A percentile compares a stretch with the other conserved stretches of the same genome.
phyloP scores from a whole-genome alignment of 2,329 filamentous ascomycete species.

The Fusarium begoniae region DNA sequence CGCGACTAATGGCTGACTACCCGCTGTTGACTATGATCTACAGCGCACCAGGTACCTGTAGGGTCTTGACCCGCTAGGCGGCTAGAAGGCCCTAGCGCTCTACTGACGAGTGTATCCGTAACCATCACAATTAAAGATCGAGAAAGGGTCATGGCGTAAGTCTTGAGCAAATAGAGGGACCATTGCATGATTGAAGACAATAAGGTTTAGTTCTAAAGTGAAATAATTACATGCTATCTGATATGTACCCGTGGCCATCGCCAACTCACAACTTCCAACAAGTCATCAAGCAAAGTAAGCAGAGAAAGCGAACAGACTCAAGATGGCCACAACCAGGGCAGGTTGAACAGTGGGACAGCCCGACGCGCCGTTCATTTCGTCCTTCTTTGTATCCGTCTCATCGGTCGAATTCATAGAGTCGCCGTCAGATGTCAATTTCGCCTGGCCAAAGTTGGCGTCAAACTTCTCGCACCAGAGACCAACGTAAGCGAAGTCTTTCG shows the following conservation, averaged over 20 bases:
- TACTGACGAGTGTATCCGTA: too few relatives aligned
- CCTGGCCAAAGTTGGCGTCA: not conserved
- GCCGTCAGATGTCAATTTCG: not conserved
- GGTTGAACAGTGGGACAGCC: not conserved
- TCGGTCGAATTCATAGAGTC: not conserved
- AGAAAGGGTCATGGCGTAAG: rapidly evolving
- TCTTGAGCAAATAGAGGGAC: rapidly evolving
- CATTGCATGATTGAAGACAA: rapidly evolving
- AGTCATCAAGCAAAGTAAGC: not conserved
- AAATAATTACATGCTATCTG: not conserved
- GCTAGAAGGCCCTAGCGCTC: not conserved
- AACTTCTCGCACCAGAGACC: not conserved
- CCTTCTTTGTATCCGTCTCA: not conserved
- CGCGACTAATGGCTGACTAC: not conserved
- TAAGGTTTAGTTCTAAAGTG: rapidly evolving
- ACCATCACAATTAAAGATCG: not conserved
- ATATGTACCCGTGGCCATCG: not conserved
- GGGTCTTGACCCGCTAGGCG: too few relatives aligned
- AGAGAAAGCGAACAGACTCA: not conserved
- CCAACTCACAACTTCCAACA: not conserved
- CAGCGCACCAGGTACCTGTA: not conserved
- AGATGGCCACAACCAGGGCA: not conserved
- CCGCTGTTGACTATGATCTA: not conserved
- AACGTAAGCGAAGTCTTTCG: not conserved
- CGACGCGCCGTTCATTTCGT: not conserved